Percentiles rank a stretch among this genome's conserved stretches.
These are phyloP conservation scores for Dioscorea cayenensis DNA, from an alignment of 116 monocot species.

Conservation along the genomic window DNA sequence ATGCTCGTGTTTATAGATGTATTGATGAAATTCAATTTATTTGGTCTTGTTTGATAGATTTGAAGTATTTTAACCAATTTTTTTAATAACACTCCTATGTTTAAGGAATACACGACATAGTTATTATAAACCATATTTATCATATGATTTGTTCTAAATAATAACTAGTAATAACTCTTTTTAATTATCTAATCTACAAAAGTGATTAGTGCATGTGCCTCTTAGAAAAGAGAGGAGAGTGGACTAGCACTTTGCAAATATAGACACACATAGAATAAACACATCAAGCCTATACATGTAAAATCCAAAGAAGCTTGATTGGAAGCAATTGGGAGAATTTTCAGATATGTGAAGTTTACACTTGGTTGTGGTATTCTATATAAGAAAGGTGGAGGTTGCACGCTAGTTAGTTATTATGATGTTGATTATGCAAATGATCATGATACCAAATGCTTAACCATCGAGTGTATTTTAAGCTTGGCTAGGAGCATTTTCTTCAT, in stretches of 20 bases:
- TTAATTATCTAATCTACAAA: too few species aligned
- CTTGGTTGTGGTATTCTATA: background rate
- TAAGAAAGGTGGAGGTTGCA: constrained; percentile 1
- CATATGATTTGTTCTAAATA: too few species aligned
- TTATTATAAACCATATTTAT: too few species aligned
- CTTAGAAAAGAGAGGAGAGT: background rate
- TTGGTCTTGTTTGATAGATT: too few species aligned
- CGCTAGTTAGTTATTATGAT: background rate
- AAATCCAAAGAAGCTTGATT: background rate
- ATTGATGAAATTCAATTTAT: too few species aligned
- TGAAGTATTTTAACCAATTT: too few species aligned
- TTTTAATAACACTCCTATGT: too few species aligned
- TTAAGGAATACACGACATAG: too few species aligned
- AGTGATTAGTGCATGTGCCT: too few species aligned
- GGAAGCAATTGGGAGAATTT: background rate
- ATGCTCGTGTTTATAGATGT: too few species aligned
- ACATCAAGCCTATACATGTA: background rate
- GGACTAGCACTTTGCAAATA: background rate
- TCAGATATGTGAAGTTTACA: background rate
- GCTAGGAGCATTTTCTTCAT: background rate
- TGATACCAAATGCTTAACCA: background rate
- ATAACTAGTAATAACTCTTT: too few species aligned
- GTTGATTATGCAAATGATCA: constrained; percentile 2
- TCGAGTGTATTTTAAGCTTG: background rate
- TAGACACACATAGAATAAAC: background rate